Conservation (phyloP, 2,329 filamentous ascomycete species). For the Camillea tinctor region DNA sequence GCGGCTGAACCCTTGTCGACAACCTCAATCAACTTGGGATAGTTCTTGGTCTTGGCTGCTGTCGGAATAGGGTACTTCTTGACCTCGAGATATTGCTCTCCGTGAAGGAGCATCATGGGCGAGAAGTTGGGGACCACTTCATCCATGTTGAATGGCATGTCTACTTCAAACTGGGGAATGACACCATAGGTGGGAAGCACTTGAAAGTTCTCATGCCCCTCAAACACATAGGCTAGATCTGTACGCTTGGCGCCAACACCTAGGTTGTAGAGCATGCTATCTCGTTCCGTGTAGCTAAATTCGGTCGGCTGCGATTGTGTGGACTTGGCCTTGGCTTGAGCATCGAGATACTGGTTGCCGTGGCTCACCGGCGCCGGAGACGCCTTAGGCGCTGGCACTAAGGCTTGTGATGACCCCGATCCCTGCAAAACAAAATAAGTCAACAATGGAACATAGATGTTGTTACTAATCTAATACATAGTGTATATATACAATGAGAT, state of each 20-base stretch:
- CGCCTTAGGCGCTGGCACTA: not conserved
- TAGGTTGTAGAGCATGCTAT: constrained; percentile 93
- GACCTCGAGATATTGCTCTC: constrained; percentile 97
- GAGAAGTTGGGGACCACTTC: constrained; percentile 93
- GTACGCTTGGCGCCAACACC: constrained; percentile 88
- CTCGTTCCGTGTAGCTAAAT: constrained; percentile 81
- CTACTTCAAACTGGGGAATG: constrained; percentile 86
- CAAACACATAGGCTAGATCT: constrained; percentile 84
- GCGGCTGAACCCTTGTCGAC: constrained; percentile 93
- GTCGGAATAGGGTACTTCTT: constrained; percentile 90
- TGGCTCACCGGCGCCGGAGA: constrained; percentile 22
- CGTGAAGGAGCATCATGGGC: constrained; percentile 98
- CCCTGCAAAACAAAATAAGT: constrained; percentile 15
- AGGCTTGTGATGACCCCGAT: not conserved
- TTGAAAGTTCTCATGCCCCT: constrained; percentile 90
- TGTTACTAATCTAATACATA: constrained; percentile 23
- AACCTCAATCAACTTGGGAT: constrained; percentile 84
- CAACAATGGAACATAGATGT: constrained; percentile 14
- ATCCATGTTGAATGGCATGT: constrained; percentile 74
- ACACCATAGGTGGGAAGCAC: constrained; percentile 94
- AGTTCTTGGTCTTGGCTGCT: constrained; percentile 70
- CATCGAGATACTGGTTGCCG: constrained; percentile 66
- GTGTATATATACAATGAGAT: constrained; percentile 26
- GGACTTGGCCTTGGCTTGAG: constrained; percentile 73
- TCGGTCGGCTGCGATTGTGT: constrained; percentile 60